Base-by-base conservation (phyloP, 106 monocot genomes). In the Chionographis japonica region DNA sequence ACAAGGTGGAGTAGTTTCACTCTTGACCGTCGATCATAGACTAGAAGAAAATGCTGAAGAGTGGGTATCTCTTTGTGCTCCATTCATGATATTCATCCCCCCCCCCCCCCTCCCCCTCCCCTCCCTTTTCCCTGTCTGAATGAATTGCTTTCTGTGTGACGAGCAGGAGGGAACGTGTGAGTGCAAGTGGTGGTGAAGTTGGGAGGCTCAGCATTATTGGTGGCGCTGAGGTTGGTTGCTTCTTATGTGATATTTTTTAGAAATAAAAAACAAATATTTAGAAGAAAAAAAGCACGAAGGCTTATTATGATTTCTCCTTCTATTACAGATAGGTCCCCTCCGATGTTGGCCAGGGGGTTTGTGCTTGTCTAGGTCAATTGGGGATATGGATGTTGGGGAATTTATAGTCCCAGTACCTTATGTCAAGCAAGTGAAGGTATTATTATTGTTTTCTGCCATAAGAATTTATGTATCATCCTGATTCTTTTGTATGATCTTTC, bases 371-470 rank as follows among this genome's bases (percentile, higher is more conserved):
- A 83, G 94, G 66, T 94, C 94, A 12, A 94, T 94, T 42, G 94
- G 94, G 43, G 94, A 94, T 73, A 85, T 85, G 75, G 94, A 94
- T 80, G 94, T 94, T 74, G 94, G 94, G 42, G 94, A 94, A 72
- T 90, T 82, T 75, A 94, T 94, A 60, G 94, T 94, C 61, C 94
- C 94, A 2, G 79, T 94, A 41, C 94, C 94, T 46, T 78, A 94
- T 76, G 94, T 94, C 49, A 94, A 94, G 72, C 94, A 94, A 94
- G 87, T 94, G 5, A 90, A 94, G 94, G 94, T 94, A 83, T 37
- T 43, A 15, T 50, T 58, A 19, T 60, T 37, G 2, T 16, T 55
- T 51, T n/a, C 3, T 17, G 8, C 1, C 16, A 2, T 54, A 2
- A 52, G 5, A 10, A 35, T 66, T 52, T 66, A 3, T 12, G 27